Evolutionary conservation across 306 rosid genomes (phyloP), one percentile per base, ranked within the genome.

Genomic region (Senna siamea): DNA sequence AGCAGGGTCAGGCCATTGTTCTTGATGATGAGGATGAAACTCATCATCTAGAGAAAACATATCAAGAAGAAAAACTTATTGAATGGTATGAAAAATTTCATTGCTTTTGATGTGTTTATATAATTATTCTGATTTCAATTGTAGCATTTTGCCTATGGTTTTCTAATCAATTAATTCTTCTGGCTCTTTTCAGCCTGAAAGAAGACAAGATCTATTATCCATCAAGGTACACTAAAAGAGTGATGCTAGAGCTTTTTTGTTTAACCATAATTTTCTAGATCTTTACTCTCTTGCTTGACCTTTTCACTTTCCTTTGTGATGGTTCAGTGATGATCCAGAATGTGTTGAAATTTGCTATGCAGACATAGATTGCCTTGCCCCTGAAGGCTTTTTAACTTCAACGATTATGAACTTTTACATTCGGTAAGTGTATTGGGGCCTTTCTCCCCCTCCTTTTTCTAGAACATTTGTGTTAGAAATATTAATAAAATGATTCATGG

Each of bases 351-450:
- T 94, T 68, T 87, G 89, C 77, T 94, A 74, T 69, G 53, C 55
- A 9, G 99, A 94, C 83, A 76, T 81, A 38, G 73, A 81, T 48
- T 94, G 97, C 83, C 99, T 94, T 73, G 89, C 86, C 37, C 96
- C 99, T 28, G 86, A 72, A 83, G 78, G 88, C 79, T 94, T 76
- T 83, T 81, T 94, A 82, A 81, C 95, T 59, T 94, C 97, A 56
- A 87, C 92, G 70, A 92, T 92, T 9, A 94, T 92, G 96, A 92
- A 92, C 81, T 94, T 94, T 72, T 94, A 89, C 82, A 88, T 94
- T 60, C 87, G 94, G 99, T 94, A 80, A 72, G 82, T 71, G 59
- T 34, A 28, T 57, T 66, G 28, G 14, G 44, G 51, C 68, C 20
- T 48, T 12, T 47, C 7, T 28, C n/a, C 13, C 38, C 54, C 23